Percentiles rank a stretch among this genome's conserved stretches.
phyloP scores from a whole-genome alignment of 768 basidiomycete genomes.

The Lactifluus rugatus region DNA sequence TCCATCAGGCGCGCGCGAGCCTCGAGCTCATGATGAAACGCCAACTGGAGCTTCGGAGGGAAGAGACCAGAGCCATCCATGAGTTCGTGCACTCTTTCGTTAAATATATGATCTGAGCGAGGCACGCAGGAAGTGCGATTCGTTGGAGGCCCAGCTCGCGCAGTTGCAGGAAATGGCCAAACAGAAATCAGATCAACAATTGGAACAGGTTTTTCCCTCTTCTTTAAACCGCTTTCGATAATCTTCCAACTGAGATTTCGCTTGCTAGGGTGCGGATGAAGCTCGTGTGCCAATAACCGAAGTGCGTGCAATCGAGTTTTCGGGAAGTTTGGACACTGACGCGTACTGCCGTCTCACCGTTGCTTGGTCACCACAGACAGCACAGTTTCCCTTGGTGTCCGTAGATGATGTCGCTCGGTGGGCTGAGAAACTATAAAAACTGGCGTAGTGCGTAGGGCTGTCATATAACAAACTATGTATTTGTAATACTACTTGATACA shows the following conservation, averaged over 20 bases:
- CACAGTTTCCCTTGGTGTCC: slow-evolving; percentile 18
- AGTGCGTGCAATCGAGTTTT: not conserved
- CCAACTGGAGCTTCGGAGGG: slow-evolving; percentile 62
- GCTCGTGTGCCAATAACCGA: not conserved
- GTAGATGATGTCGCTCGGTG: slow-evolving; percentile 43
- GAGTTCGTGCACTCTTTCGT: slow-evolving; percentile 36
- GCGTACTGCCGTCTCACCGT: not conserved
- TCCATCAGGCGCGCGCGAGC: slow-evolving; percentile 59
- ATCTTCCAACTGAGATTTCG: not conserved
- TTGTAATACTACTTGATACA: too few species aligned
- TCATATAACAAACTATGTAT: not conserved
- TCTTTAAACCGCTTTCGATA: not conserved
- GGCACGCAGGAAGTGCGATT: slow-evolving; percentile 57
- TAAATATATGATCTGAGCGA: not conserved
- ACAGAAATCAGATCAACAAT: slow-evolving; percentile 3
- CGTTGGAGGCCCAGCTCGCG: slow-evolving; percentile 51
- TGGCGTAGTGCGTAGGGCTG: not conserved
- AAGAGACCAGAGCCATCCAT: slow-evolving; percentile 63
- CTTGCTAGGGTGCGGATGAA: not conserved
- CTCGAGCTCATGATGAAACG: slow-evolving; percentile 75
- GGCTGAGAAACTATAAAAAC: slow-evolving; percentile 39
- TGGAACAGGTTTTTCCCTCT: slow-evolving; percentile 15
- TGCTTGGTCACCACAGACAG: not conserved
- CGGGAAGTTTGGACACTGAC: too few species aligned
- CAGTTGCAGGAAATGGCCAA: slow-evolving; percentile 34